Evolutionary conservation across 1,284 basidiomycete species (phyloP).

Genomic region (Malassezia brasiliensis): DNA sequence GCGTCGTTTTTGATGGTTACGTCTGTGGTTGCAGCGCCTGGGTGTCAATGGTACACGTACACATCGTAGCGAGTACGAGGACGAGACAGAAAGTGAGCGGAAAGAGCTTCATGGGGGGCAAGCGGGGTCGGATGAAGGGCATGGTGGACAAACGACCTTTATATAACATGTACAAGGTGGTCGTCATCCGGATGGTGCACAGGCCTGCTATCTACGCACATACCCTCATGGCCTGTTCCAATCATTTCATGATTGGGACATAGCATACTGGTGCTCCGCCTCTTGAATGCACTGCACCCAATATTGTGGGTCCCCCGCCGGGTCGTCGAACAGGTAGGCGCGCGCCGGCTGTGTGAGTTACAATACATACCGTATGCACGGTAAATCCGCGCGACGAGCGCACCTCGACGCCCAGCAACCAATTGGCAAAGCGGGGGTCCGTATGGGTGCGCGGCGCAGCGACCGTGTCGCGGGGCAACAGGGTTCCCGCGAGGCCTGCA

Average conservation of each 20-base stretch:
- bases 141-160: too few relatives aligned
- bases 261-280: constrained; percentile 9
- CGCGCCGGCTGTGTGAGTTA: constrained; percentile 14
- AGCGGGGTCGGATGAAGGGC: neutral
- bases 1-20: neutral
- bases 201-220: too few relatives aligned
- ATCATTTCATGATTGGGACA: neutral
- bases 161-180: too few relatives aligned
- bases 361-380: neutral
- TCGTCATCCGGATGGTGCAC: too few relatives aligned
- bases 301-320: constrained; percentile 28
- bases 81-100: neutral
- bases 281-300: constrained; percentile 31
- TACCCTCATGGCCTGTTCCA: too few relatives aligned
- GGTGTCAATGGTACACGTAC: neutral
- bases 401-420: constrained; percentile 10
- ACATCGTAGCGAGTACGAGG: neutral
- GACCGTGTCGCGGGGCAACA: neutral
- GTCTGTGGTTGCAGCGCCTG: neutral
- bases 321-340: constrained; percentile 32
- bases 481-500: neutral
- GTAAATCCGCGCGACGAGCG: constrained; percentile 7
- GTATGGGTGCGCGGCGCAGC: neutral
- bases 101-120: neutral
- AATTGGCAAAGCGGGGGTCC: neutral